phyloP scores from a whole-genome alignment of 352 stramenopile genomes.

The Phytophthora agathidicida region DNA sequence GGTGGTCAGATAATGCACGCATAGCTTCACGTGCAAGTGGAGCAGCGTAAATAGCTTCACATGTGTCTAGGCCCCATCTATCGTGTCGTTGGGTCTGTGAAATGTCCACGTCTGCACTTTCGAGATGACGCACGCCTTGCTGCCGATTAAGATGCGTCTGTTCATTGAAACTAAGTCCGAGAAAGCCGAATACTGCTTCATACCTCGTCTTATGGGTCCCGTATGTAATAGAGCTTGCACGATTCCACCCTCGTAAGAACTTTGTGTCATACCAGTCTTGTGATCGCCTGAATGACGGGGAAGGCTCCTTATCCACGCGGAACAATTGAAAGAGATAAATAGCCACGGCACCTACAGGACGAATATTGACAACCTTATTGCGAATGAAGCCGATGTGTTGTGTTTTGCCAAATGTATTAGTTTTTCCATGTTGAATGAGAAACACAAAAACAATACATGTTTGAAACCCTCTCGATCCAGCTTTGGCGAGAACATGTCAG shows the following conservation, averaged over 20 bases:
- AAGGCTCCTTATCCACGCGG: slow-evolving; percentile 6
- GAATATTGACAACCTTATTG: slow-evolving; percentile 14
- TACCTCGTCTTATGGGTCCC: slow-evolving; percentile 6
- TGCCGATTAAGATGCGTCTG: slow-evolving; percentile 9
- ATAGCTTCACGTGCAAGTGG: slow-evolving; percentile 3
- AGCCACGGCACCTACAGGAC: slow-evolving; percentile 6
- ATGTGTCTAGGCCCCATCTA: neutral
- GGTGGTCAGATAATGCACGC: slow-evolving; percentile 1
- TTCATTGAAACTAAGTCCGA: slow-evolving; percentile 2
- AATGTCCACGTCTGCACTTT: neutral
- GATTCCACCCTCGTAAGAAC: no score
- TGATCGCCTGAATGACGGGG: slow-evolving; percentile 9
- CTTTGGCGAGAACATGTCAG: neutral
- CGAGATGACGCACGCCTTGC: neutral
- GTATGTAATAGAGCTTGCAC: neutral
- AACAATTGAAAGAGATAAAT: slow-evolving; percentile 16
- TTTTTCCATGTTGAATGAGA: slow-evolving; percentile 20
- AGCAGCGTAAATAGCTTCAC: neutral
- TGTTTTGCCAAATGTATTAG: slow-evolving; percentile 14
- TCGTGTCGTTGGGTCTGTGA: slow-evolving; percentile 1
- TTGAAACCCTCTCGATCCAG: neutral
- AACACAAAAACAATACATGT: slow-evolving; percentile 4
- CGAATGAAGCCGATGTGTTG: slow-evolving; percentile 19
- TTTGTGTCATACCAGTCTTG: no score
- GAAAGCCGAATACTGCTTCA: neutral